Evolutionary conservation across 2,329 filamentous ascomycete genomes (phyloP).

Genomic region (Orbilia blumenaviensis): DNA sequence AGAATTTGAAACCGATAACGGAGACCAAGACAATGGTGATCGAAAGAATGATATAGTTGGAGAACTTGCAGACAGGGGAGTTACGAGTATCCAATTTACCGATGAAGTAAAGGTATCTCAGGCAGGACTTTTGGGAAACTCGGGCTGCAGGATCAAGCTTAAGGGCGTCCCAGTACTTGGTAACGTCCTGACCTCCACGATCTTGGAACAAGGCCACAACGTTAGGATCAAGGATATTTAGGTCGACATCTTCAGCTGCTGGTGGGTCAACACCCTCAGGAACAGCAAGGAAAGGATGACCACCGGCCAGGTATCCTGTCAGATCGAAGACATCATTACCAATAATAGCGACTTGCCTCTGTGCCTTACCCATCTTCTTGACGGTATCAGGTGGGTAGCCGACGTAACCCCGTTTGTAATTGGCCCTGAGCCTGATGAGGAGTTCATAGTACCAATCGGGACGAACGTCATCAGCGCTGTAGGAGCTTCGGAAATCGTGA

Average conservation of each 20-base stretch:
- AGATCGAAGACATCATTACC: slow-evolving; percentile 86
- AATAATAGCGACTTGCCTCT: slow-evolving; percentile 78
- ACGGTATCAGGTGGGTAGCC: slow-evolving; percentile 85
- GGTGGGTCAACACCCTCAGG: slow-evolving; percentile 65
- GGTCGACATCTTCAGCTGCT: slow-evolving; percentile 58
- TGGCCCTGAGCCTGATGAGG: slow-evolving; percentile 77
- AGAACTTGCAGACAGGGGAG: slow-evolving; percentile 83
- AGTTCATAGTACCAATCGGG: slow-evolving; percentile 93
- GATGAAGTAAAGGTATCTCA: slow-evolving; percentile 94
- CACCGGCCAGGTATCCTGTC: slow-evolving; percentile 81
- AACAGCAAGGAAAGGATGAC: slow-evolving; percentile 67
- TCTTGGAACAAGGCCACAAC: slow-evolving; percentile 81
- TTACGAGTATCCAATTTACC: slow-evolving; percentile 91
- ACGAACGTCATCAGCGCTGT: slow-evolving; percentile 74
- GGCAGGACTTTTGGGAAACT: slow-evolving; percentile 77
- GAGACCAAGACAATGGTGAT: slow-evolving; percentile 81
- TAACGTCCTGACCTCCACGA: slow-evolving; percentile 79
- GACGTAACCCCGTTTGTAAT: slow-evolving; percentile 85
- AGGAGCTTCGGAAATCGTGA: slow-evolving; percentile 90
- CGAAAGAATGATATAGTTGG: slow-evolving; percentile 86
- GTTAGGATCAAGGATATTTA: slow-evolving; percentile 79
- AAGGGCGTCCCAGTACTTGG: slow-evolving; percentile 81
- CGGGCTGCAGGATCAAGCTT: slow-evolving; percentile 68
- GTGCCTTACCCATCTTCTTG: slow-evolving; percentile 71
- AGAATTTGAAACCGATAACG: slow-evolving; percentile 94